These are phyloP conservation scores for Eleusine indica DNA, from an alignment of 176 grass and related monocot species.

Conservation along the genomic window DNA sequence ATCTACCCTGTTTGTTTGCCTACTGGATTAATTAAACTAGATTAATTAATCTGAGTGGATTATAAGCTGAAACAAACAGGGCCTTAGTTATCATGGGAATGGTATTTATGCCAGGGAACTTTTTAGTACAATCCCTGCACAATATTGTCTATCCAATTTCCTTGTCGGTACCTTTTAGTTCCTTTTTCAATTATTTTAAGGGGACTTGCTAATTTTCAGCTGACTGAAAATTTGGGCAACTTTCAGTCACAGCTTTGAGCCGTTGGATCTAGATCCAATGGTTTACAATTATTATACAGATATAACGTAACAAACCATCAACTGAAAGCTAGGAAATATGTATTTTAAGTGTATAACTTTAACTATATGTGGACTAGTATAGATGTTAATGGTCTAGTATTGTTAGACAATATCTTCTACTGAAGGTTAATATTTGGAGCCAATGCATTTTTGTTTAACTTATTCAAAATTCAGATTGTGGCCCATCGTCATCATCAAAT, in stretches of 20 bases:
- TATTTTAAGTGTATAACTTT: too few species aligned
- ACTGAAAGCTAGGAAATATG: too few species aligned
- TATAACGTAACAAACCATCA: too few species aligned
- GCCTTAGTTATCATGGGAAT: background rate
- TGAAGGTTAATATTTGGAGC: background rate
- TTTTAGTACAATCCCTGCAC: background rate
- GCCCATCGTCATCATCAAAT: background rate
- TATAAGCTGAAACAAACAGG: too few species aligned
- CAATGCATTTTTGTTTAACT: constrained; percentile 1
- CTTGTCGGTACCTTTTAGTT: background rate
- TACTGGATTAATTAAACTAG: too few species aligned
- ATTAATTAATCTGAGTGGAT: too few species aligned
- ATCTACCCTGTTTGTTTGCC: too few species aligned
- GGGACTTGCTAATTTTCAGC: too few species aligned
- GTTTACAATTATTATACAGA: too few species aligned
- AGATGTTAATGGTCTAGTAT: background rate
- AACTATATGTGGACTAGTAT: background rate
- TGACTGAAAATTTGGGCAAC: too few species aligned
- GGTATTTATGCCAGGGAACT: background rate
- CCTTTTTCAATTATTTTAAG: background rate
- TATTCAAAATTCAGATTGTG: constrained; percentile 11
- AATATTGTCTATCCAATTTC: background rate
- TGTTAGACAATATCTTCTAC: background rate
- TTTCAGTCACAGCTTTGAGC: too few species aligned
- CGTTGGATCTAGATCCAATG: too few species aligned